Conservation (phyloP, 305 asterid species). For the Fraxinus angustifolia region DNA sequence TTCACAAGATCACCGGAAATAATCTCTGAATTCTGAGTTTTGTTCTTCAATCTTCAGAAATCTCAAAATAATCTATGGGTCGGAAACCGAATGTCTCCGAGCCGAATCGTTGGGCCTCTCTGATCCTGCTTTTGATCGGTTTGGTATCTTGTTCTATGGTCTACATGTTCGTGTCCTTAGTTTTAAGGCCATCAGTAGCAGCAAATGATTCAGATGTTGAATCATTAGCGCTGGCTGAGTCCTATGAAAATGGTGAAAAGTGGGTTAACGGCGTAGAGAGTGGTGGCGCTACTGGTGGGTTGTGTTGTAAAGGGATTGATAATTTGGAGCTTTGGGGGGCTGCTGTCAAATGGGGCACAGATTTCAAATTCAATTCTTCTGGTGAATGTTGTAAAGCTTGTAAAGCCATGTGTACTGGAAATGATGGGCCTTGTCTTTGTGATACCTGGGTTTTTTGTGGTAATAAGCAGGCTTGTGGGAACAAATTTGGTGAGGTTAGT, state of each 20-base stretch:
- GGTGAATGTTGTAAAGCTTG: conserved; percentile 72
- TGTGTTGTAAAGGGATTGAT: conserved; percentile 73
- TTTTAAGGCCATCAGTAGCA: conserved; percentile 29
- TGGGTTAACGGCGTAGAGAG: conserved; percentile 19
- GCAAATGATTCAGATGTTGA: conserved; percentile 23
- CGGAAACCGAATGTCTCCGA: conserved; percentile 58
- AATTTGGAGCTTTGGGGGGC: conserved; percentile 84
- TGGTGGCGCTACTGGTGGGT: conserved; percentile 17
- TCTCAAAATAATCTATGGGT: conserved; percentile 46
- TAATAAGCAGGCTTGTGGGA: conserved; percentile 65
- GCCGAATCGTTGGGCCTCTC: conserved; percentile 52
- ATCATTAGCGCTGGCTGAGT: conserved; percentile 21
- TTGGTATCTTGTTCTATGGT: conserved; percentile 56
- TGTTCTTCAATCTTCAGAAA: conserved; percentile 6
- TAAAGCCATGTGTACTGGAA: conserved; percentile 70
- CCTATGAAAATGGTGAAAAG: conserved; percentile 21
- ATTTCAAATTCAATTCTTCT: conserved; percentile 75
- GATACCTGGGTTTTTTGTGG: conserved; percentile 96
- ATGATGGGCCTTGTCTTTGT: conserved; percentile 80
- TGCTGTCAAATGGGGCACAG: conserved; percentile 93
- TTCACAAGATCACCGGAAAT: background rate
- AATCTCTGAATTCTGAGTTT: conserved; percentile 22
- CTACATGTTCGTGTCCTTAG: conserved; percentile 59
- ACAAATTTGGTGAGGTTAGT: conserved; percentile 81
- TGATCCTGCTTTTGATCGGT: conserved; percentile 70